Evolutionary conservation across 495 filamentous ascomycete species (phyloP).

Genomic region (Pseudomonodictys pantanalensis): DNA sequence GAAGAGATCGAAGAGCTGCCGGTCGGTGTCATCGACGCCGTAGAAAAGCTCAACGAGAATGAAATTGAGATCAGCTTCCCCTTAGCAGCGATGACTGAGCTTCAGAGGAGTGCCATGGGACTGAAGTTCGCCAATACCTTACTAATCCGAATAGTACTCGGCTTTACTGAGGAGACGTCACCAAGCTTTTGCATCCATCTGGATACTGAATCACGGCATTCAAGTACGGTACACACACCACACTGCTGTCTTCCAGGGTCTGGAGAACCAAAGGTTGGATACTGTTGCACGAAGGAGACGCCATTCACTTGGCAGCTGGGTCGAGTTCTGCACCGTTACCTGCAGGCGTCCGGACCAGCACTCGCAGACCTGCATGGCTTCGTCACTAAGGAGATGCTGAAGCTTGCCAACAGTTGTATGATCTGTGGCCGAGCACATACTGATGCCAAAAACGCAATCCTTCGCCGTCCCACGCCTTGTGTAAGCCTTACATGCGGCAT

Average conservation of each 20-base stretch:
- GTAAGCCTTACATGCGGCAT: constrained; percentile 5
- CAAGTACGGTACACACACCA: constrained; percentile 9
- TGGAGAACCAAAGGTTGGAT: background rate
- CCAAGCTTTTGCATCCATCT: constrained; percentile 36
- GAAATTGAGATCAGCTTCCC: constrained; percentile 35
- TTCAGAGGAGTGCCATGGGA: constrained; percentile 23
- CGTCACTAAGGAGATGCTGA: constrained; percentile 3
- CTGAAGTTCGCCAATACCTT: constrained; percentile 17
- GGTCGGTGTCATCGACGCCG: constrained; percentile 12
- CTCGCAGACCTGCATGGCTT: constrained; percentile 15
- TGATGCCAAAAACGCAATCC: background rate
- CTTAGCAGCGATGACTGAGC: constrained; percentile 12
- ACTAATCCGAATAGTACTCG: constrained; percentile 14
- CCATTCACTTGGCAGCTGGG: constrained; percentile 27
- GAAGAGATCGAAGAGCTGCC: constrained; percentile 29
- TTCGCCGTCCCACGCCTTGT: constrained; percentile 34
- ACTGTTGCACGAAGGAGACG: constrained; percentile 6
- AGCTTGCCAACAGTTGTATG: constrained; percentile 25
- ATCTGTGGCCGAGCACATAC: constrained; percentile 27
- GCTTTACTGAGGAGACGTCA: background rate
- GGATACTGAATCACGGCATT: constrained; percentile 3
- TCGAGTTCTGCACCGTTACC: constrained; percentile 22
- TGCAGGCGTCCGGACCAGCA: constrained; percentile 5
- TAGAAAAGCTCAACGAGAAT: constrained; percentile 19
- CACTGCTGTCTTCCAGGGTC: constrained; percentile 5